Evolutionary conservation across 192 early-diverging fungal species (phyloP).

Genomic region (Coemansia guatemalensis): DNA sequence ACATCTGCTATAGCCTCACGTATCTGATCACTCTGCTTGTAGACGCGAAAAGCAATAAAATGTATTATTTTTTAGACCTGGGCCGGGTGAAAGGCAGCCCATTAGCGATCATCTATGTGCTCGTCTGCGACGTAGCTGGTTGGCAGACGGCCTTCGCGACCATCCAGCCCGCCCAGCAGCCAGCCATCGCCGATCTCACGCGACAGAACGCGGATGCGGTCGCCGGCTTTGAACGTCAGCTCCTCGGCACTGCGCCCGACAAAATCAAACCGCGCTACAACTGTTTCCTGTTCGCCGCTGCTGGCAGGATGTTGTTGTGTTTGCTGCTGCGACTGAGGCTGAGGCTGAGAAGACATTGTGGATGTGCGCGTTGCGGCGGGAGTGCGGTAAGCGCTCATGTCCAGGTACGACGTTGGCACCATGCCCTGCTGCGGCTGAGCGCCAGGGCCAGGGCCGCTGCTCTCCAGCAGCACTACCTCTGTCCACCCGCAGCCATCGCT

Average conservation of each 20-base stretch:
- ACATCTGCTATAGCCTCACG: too few relatives aligned
- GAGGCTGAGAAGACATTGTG: neutral
- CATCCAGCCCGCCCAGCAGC: conserved; percentile 24
- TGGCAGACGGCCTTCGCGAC: conserved; percentile 28
- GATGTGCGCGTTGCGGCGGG: neutral
- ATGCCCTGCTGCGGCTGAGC: conserved; percentile 25
- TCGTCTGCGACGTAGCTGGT: conserved; percentile 29
- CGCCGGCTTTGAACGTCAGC: conserved; percentile 29
- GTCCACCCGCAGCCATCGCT: conserved; percentile 41
- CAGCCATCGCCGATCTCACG: conserved; percentile 34
- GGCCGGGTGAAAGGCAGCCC: neutral
- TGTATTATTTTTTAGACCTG: too few relatives aligned
- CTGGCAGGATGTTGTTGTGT: neutral
- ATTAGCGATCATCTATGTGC: neutral
- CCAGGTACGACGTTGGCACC: conserved; percentile 43
- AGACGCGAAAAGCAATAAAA: too few relatives aligned
- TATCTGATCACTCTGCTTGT: too few relatives aligned
- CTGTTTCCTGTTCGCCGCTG: conserved; percentile 8
- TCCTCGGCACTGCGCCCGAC: conserved; percentile 22
- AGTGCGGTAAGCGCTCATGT: conserved; percentile 22
- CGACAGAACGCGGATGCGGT: conserved; percentile 33
- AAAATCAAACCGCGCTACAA: conserved; percentile 42
- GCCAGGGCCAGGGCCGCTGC: conserved; percentile 6
- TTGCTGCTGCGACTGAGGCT: neutral
- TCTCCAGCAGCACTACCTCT: conserved; percentile 5